These are phyloP conservation scores for Fusarium tjaetaba DNA, from an alignment of 2,329 filamentous ascomycete species.

Conservation along the genomic window DNA sequence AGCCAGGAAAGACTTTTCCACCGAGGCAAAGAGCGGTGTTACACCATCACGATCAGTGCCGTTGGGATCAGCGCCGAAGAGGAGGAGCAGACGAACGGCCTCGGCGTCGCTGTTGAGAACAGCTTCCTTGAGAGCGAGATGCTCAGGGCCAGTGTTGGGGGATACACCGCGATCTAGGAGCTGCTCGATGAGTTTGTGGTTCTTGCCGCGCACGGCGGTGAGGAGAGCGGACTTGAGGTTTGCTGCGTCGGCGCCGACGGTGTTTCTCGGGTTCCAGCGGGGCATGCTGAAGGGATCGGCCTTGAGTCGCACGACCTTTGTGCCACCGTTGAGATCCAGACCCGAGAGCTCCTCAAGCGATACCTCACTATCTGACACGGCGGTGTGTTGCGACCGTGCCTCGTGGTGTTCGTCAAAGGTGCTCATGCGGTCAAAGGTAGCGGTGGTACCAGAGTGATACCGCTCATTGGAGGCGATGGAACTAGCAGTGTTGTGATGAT, in stretches of 20 bases:
- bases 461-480: conserved; percentile 47
- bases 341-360: conserved; percentile 48
- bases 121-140: conserved; percentile 63
- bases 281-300: conserved; percentile 62
- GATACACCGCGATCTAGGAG: conserved; percentile 67
- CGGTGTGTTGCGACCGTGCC: conserved; percentile 39
- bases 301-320: conserved; percentile 58
- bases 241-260: conserved; percentile 53
- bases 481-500: conserved; percentile 40
- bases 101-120: conserved; percentile 62
- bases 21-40: conserved; percentile 62
- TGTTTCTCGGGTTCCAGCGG: conserved; percentile 60
- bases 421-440: conserved; percentile 43
- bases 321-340: conserved; percentile 53
- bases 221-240: conserved; percentile 60
- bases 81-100: conserved; percentile 63
- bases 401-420: conserved; percentile 47
- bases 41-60: conserved; percentile 57
- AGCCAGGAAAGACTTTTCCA: conserved; percentile 63
- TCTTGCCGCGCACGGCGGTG: conserved; percentile 64
- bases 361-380: conserved; percentile 40
- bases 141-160: conserved; percentile 57
- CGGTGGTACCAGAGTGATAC: conserved; percentile 41
- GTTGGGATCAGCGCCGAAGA: conserved; percentile 69
- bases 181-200: conserved; percentile 66